Conservation (phyloP, 495 filamentous ascomycete species). For the Podospora pseudocomata region DNA sequence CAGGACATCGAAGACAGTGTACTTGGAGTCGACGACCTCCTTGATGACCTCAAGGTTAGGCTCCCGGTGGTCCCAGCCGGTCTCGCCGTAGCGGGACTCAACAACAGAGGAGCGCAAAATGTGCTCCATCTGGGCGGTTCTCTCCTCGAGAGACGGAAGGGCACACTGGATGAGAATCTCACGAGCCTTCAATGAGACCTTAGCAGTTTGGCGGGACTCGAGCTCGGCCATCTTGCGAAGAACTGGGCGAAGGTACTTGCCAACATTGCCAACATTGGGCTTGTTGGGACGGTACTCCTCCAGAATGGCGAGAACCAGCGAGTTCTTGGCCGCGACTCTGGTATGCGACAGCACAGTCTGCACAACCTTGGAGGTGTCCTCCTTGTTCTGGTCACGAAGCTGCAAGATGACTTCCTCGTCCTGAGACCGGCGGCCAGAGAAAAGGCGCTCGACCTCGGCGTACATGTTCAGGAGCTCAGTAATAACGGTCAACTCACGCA, state of each 20-base stretch:
- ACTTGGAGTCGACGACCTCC: slow-evolving; percentile 97
- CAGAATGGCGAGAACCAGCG: slow-evolving; percentile 84
- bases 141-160: slow-evolving; percentile 91
- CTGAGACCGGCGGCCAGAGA: slow-evolving; percentile 75
- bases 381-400: slow-evolving; percentile 93
- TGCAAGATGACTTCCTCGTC: slow-evolving; percentile 94
- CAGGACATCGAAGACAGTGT: slow-evolving; percentile 94
- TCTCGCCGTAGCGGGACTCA: slow-evolving; percentile 94
- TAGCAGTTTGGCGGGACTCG: slow-evolving; percentile 81
- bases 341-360: slow-evolving; percentile 91
- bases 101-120: slow-evolving; percentile 96
- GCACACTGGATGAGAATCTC: slow-evolving; percentile 97
- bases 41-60: slow-evolving; percentile 82
- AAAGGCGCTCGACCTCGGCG: slow-evolving; percentile 75
- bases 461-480: slow-evolving; percentile 73
- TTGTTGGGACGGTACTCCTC: slow-evolving; percentile 94
- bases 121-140: slow-evolving; percentile 95
- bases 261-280: slow-evolving; percentile 81
- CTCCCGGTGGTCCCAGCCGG: slow-evolving; percentile 93
- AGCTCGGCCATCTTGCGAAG: slow-evolving; percentile 86
- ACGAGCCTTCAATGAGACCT: slow-evolving; percentile 94
- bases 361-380: slow-evolving; percentile 77
- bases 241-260: slow-evolving; percentile 78
- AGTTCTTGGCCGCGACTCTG: slow-evolving; percentile 88
- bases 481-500: slow-evolving; percentile 83